Base-by-base conservation (phyloP, 1,284 basidiomycete genomes). In the Taiwanofungus camphoratus region DNA sequence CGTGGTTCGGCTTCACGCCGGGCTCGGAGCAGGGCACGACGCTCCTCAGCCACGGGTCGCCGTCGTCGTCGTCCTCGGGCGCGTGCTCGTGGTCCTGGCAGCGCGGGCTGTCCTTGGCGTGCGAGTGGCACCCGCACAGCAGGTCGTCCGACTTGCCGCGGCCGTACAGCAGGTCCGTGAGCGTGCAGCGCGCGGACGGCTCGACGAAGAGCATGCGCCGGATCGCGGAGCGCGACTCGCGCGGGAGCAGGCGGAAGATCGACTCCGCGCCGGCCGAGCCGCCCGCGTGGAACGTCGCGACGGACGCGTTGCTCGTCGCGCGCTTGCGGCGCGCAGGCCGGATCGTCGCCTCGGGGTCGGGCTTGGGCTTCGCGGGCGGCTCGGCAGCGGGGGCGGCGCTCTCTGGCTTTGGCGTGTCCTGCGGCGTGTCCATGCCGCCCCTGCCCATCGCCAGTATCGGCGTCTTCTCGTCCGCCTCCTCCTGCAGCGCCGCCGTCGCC, bases 231-330 rank as follows among this genome's bases (percentile, higher is more conserved):
- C 93, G 79, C 13, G 90, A 85, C 68, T 98, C 95, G 46, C 95
- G 85, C 4, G 95, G 95, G 16, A 99, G 73, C 5, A 99, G 74
- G n/a, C 93, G 81, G 77, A 99, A 99, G 60, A 99, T 96, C 23
- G 90, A 93, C 65, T 99, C 95, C n/a, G 91, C 86, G 6, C 90
- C 89, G 32, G 98, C 95, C n/a, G 91, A 85, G 6, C 90, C 89
- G 32, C 86, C 89, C 4, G 57, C 49, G 62, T 86, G 75, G 74
- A 82, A 86, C n/a, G 92, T 91, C 43, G 74, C 67, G 51, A 86
- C 74, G 21, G 92, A 89, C 38, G 75, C 68, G 49, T 79, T 67
- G 58, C 77, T 74, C 61, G 80, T 75, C 42, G 76, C 68, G 53
- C 82, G 71, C 51, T 74, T 56, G 50, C 83, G 70, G 49, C 46